Evolutionary conservation across 371 early-diverging fungal genomes (phyloP).

Genomic region (Mucor irregularis): DNA sequence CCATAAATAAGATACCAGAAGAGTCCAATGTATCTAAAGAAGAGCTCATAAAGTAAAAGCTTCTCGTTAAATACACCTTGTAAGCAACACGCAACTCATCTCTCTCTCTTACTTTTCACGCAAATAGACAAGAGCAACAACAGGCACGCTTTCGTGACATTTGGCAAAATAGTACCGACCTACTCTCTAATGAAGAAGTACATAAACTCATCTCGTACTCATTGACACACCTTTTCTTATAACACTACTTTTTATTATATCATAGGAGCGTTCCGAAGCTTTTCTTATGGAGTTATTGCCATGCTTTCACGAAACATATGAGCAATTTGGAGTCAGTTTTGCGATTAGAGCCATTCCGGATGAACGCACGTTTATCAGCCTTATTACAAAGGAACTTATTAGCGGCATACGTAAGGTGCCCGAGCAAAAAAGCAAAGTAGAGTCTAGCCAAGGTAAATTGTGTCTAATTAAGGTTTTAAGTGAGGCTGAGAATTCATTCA

Average conservation of each 20-base stretch:
- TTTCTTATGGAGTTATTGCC: slow-evolving; percentile 36
- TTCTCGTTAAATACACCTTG: background rate
- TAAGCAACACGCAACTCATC: background rate
- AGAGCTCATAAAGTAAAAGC: slow-evolving; percentile 20
- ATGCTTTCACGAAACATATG: slow-evolving; percentile 30
- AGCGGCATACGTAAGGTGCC: slow-evolving; percentile 44
- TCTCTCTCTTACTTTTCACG: background rate
- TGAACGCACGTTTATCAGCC: slow-evolving; percentile 38
- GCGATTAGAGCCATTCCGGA: slow-evolving; percentile 28
- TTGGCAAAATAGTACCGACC: slow-evolving; percentile 24
- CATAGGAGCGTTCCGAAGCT: slow-evolving; percentile 33
- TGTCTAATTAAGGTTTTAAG: background rate
- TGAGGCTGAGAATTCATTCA: slow-evolving; percentile 1
- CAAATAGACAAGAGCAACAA: slow-evolving; percentile 29
- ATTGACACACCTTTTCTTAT: background rate
- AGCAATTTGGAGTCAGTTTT: slow-evolving; percentile 19
- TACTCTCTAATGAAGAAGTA: slow-evolving; percentile 30
- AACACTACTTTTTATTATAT: background rate
- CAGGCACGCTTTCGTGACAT: slow-evolving; percentile 23
- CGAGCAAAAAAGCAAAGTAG: slow-evolving; percentile 34
- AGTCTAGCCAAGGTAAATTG: slow-evolving; percentile 45
- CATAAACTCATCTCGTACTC: background rate
- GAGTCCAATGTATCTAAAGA: slow-evolving; percentile 17
- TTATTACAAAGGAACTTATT: slow-evolving; percentile 42
- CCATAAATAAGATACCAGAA: slow-evolving; percentile 23